Base-by-base conservation (phyloP, 1,284 basidiomycete genomes). In the Tilletia caries region DNA sequence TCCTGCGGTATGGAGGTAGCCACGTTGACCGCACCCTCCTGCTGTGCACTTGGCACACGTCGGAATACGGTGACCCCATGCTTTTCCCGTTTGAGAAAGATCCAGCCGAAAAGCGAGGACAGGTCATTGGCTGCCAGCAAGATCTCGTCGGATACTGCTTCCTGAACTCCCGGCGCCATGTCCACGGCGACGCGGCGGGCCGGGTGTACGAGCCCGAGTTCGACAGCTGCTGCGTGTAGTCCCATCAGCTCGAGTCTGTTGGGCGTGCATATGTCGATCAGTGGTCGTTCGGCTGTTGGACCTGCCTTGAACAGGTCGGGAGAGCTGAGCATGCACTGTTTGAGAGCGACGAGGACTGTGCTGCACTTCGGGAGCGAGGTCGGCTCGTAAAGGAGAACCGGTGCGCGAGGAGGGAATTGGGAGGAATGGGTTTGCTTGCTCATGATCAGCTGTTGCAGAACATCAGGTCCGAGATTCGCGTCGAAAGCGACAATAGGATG, bases 351-450 rank as follows among this genome's bases (percentile, higher is more conserved):
- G 10, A 95, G 80, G 60, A 97, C 88, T 1, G 87, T 85, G 1
- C 86, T 85, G 2, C 91, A 90, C 84, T 97, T 98, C 37, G 87
- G 84, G 12, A 91, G 86, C 0, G 93, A 95, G 0, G 95, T 98
- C 0, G 95, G 94, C 84, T 98, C 86, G 75, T 85, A 86, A 1
- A 76, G 44, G 4, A 68, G 37, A 2, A 66, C 33, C 3, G 52
- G 3, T 29, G 23, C 29, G 13, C 23, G 20, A 27, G n/a, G 2
- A 15, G 23, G 5, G 4, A 23, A 54, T 54, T 18, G 23, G 29
- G 5, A 27, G 27, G 52, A 15, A 6, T 29, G 32, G 10, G 3
- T n/a, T 29, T 34, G 8, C 10, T n/a, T 20, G 18, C 10, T 20
- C 32, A 33, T 6, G 58, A 33, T n/a, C 10, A 34, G 27, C 18